Evolutionary conservation across 2,329 filamentous ascomycete species (phyloP).

Genomic region (Penicillium janthinellum): DNA sequence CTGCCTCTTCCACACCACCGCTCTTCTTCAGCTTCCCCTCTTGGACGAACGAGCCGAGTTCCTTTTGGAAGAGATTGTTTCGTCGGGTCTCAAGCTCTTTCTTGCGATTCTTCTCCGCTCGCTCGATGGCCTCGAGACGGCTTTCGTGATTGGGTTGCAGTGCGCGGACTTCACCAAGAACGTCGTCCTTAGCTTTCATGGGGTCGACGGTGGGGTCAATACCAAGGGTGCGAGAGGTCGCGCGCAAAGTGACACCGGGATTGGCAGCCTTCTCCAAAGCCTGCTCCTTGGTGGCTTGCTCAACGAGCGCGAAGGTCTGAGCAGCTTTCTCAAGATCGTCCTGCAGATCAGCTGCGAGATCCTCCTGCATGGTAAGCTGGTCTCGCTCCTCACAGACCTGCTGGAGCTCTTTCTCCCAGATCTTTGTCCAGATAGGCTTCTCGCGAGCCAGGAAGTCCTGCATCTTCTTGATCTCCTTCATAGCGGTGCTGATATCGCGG

Average conservation of each 20-base stretch:
- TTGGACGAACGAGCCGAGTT: constrained; percentile 80
- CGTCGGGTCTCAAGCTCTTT: constrained; percentile 79
- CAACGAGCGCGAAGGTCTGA: constrained; percentile 90
- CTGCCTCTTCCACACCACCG: constrained; percentile 90
- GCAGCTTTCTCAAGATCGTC: constrained; percentile 94
- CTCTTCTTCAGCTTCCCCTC: constrained; percentile 95
- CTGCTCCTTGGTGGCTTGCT: constrained; percentile 98
- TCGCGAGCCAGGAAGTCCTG: constrained; percentile 88
- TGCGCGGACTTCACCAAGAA: constrained; percentile 90
- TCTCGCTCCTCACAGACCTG: constrained; percentile 95
- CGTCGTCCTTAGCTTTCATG: constrained; percentile 80
- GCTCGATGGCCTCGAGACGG: constrained; percentile 90
- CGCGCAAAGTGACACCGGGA: constrained; percentile 45
- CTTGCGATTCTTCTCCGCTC: constrained; percentile 89
- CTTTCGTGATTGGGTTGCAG: constrained; percentile 93
- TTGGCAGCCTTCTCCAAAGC: constrained; percentile 65
- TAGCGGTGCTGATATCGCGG: constrained; percentile 80
- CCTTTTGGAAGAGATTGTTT: constrained; percentile 78
- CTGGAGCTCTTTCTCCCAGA: constrained; percentile 97
- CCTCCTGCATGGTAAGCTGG: constrained; percentile 93
- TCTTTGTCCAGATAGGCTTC: constrained; percentile 97
- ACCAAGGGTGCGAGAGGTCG: constrained; percentile 55
- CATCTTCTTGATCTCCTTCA: constrained; percentile 88
- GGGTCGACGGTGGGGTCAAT: constrained; percentile 65
- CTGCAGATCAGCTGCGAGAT: constrained; percentile 85